Base-by-base conservation (phyloP, 805 yeast genomes). In the Monosporozyma siamensis region DNA sequence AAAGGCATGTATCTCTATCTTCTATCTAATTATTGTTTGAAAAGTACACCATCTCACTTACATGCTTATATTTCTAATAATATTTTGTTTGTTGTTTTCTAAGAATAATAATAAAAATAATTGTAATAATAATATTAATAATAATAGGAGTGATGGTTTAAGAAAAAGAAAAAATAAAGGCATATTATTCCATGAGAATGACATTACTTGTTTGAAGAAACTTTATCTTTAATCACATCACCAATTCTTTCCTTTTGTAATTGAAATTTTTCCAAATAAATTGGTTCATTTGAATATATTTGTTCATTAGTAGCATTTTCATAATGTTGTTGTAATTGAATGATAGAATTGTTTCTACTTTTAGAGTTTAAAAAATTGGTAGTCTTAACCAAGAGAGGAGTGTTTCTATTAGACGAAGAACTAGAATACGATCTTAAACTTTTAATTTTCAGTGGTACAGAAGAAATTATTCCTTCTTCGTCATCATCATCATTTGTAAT, bases 241-340 rank as follows among this genome's bases (percentile, higher is more conserved):
- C 57, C 53, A 11, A 53, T 50, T n/a, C 50, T 50, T 31, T 51
- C 56, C 15, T 49, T 47, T 34, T 56, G 56, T 29, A 58, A 36
- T n/a, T 47, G 53, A 9, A 10, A 24, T 6, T 37, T 12, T 3
- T 37, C 32, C 23, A 37, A 18, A 24, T 18, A 18, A 17, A 25
- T 27, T 3, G 26, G 29, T 5, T 35, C 39, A 5, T 17, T 17
- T 18, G 24, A 12, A 6, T 9, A 14, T 14, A 22, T 25, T 23
- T 22, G 20, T 24, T 35, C 39, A 9, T n/a, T n/a, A n/a, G n/a
- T n/a, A n/a, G n/a, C n/a, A 25, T 15, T 25, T 14, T 23, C 39
- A 35, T 9, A 25, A 12, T 37, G 23, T 22, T 23, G 41, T 21
- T 38, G 41, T 31, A 26, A 27, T 31, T 38, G 41, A 6, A 38